These are phyloP conservation scores for Termitomyces sp. DNA, from an alignment of 768 basidiomycete genomes.

Conservation along the genomic window DNA sequence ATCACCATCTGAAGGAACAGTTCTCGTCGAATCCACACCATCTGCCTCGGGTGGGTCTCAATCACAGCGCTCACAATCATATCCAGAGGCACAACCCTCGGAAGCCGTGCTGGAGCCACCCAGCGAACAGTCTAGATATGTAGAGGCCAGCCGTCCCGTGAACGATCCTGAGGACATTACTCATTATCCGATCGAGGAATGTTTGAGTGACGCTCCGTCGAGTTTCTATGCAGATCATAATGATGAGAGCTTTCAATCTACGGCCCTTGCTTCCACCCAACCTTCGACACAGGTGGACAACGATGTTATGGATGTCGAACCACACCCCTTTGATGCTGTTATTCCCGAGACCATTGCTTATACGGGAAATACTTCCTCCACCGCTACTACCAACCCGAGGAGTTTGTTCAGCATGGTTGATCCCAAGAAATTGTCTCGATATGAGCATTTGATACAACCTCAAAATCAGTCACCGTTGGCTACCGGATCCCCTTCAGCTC, in stretches of 20 bases:
- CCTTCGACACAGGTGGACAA: constrained; percentile 29
- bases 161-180: constrained; percentile 11
- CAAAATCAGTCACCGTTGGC: not conserved
- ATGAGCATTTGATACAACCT: constrained; percentile 14
- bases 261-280: constrained; percentile 25
- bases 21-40: constrained; percentile 55
- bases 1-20: constrained; percentile 13
- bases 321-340: constrained; percentile 6
- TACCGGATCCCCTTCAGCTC: not conserved
- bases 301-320: constrained; percentile 2
- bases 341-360: not conserved
- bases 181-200: constrained; percentile 25
- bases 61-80: constrained; percentile 21
- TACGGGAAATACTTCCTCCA: not conserved
- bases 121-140: constrained; percentile 6
- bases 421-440: constrained; percentile 24
- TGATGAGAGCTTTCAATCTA: constrained; percentile 8
- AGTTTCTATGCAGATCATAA: constrained; percentile 33
- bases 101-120: constrained; percentile 19
- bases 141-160: not conserved
- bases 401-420: constrained; percentile 23
- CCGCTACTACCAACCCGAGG: constrained; percentile 7
- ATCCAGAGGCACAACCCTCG: constrained; percentile 20
- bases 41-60: constrained; percentile 40
- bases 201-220: constrained; percentile 32